Evolutionary conservation across 805 yeast species (phyloP).

Genomic region (Monosporozyma unispora): DNA sequence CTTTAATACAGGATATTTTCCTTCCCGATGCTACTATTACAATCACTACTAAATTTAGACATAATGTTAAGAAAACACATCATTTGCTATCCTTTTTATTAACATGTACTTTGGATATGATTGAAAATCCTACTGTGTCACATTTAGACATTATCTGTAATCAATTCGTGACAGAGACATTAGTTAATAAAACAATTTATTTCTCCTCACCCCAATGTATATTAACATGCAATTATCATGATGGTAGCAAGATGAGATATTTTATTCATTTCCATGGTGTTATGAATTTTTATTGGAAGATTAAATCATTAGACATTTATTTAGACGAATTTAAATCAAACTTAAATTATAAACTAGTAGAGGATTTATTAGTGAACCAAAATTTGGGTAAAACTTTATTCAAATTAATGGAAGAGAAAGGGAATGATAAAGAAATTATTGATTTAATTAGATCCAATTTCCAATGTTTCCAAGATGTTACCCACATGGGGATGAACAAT

Average conservation of each 20-base stretch:
- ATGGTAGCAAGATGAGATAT: slow-evolving; percentile 61
- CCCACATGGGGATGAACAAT: slow-evolving; percentile 55
- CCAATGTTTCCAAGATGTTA: slow-evolving; percentile 39
- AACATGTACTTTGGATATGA: slow-evolving; percentile 21
- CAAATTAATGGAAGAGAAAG: slow-evolving; percentile 26
- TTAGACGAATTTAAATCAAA: slow-evolving; percentile 39
- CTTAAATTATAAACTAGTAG: slow-evolving; percentile 38
- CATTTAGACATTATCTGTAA: slow-evolving; percentile 42
- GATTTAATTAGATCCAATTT: slow-evolving; percentile 26
- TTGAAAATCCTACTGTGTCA: slow-evolving; percentile 35
- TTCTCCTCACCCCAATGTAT: slow-evolving; percentile 45
- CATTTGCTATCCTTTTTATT: background rate
- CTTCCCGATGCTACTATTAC: background rate
- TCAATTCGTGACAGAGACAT: slow-evolving; percentile 40
- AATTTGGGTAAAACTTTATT: background rate
- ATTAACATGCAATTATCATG: slow-evolving; percentile 45
- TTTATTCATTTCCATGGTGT: slow-evolving; percentile 53
- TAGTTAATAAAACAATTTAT: slow-evolving; percentile 44
- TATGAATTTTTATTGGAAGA: slow-evolving; percentile 51
- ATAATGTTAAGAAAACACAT: background rate
- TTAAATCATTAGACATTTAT: slow-evolving; percentile 65
- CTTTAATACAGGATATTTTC: background rate
- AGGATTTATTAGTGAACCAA: slow-evolving; percentile 14
- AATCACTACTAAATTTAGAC: background rate
- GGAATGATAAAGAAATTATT: slow-evolving; percentile 13